These are phyloP conservation scores for Gymnopus androsaceus DNA, from an alignment of 1,284 basidiomycete species.

Conservation along the genomic window DNA sequence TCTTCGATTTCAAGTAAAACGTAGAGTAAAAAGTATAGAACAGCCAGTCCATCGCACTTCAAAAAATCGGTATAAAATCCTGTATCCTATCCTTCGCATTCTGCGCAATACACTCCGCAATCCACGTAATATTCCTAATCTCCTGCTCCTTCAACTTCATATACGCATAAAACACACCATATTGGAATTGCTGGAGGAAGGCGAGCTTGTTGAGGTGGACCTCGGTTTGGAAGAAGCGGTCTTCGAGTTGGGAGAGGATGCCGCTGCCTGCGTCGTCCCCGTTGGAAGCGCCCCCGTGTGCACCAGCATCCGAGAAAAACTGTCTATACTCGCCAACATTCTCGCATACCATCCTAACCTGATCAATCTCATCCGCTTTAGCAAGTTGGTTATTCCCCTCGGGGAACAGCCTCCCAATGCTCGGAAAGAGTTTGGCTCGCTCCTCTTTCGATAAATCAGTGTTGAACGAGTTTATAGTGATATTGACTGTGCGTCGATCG, in stretches of 20 bases:
- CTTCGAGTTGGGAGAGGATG: slow-evolving; percentile 78
- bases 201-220: slow-evolving; percentile 92
- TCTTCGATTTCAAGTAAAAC: too few species aligned
- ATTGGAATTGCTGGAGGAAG: slow-evolving; percentile 95
- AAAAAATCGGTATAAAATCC: slow-evolving; percentile 89
- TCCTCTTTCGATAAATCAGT: slow-evolving; percentile 95
- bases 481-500: slow-evolving; percentile 95
- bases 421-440: slow-evolving; percentile 93
- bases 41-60: slow-evolving; percentile 22
- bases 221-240: slow-evolving; percentile 94
- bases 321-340: slow-evolving; percentile 86
- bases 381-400: slow-evolving; percentile 95
- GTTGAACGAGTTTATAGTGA: slow-evolving; percentile 98
- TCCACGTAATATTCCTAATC: slow-evolving; percentile 96
- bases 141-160: slow-evolving; percentile 99
- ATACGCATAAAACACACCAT: slow-evolving; percentile 91
- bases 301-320: slow-evolving; percentile 76
- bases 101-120: slow-evolving; percentile 96
- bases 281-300: slow-evolving; percentile 31
- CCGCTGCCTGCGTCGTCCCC: slow-evolving; percentile 50
- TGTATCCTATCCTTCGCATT: slow-evolving; percentile 92
- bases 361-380: slow-evolving; percentile 93
- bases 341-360: slow-evolving; percentile 89
- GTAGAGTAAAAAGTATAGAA: too few species aligned
- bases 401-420: slow-evolving; percentile 91